Evolutionary conservation across 768 basidiomycete genomes (phyloP).

Genomic region (Gloeopeniophorella convolvens): DNA sequence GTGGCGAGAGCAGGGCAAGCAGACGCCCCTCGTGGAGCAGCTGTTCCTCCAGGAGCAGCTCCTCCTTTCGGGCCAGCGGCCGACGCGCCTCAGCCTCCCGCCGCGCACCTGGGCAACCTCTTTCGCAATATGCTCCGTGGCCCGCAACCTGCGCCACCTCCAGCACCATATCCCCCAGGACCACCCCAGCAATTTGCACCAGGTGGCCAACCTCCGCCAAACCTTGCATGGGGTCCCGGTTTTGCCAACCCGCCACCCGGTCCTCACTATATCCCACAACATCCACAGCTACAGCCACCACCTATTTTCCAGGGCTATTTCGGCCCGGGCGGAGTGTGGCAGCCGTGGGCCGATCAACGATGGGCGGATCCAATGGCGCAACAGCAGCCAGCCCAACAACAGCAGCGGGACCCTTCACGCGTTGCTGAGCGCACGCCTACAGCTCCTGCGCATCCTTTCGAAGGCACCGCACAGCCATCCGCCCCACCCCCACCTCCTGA

Average conservation of each 20-base stretch:
- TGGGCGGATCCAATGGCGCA: constrained; percentile 1
- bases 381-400: constrained; percentile 8
- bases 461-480: constrained; percentile 1
- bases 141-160: constrained; percentile 19
- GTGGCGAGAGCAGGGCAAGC: constrained; percentile 13
- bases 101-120: constrained; percentile 25
- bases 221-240: constrained; percentile 50
- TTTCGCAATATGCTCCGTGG: constrained; percentile 16
- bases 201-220: constrained; percentile 40
- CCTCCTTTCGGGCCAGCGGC: constrained; percentile 30
- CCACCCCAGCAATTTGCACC: constrained; percentile 21
- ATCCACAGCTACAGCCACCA: constrained; percentile 17
- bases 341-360: constrained; percentile 15
- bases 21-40: constrained; percentile 15
- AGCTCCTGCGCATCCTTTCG: neutral
- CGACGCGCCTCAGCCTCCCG: constrained; percentile 33
- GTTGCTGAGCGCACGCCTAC: neutral
- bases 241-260: constrained; percentile 51
- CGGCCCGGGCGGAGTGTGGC: constrained; percentile 18
- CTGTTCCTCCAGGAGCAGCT: constrained; percentile 25
- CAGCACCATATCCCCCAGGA: constrained; percentile 15
- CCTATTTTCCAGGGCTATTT: constrained; percentile 19
- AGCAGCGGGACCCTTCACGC: neutral
- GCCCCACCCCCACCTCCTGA: neutral
- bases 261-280: constrained; percentile 26